phyloP scores from a whole-genome alignment of 1,284 basidiomycete genomes.

The Papiliotrema nemorosa region DNA sequence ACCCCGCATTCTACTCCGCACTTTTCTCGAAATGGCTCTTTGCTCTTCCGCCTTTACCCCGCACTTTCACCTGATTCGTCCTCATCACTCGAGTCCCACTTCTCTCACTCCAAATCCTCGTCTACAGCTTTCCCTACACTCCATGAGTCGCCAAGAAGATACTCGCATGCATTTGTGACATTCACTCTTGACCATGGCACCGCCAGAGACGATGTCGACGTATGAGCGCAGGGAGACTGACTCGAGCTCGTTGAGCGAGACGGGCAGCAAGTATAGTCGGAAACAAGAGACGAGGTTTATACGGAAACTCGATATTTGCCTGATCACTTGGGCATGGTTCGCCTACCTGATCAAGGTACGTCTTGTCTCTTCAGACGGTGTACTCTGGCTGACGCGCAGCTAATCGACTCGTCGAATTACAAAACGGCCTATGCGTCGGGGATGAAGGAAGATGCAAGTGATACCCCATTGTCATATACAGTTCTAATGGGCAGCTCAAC shows the following conservation, averaged over 20 bases:
- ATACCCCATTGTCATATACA: not conserved
- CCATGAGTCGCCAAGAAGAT: too few species aligned
- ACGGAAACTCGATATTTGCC: conserved; percentile 10
- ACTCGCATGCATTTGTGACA: too few species aligned
- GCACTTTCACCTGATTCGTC: not conserved
- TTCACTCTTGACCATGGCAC: not conserved
- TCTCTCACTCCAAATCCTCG: not conserved
- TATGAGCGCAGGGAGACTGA: too few species aligned
- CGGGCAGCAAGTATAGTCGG: too few species aligned
- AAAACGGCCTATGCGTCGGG: conserved; percentile 60
- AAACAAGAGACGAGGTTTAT: not conserved
- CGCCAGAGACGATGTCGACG: too few species aligned
- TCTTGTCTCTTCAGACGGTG: not conserved
- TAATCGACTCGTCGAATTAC: conserved; percentile 14
- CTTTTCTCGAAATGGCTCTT: not conserved
- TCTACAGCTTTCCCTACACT: not conserved
- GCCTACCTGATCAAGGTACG: conserved; percentile 17
- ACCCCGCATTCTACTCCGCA: too few species aligned
- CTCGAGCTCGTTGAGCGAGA: too few species aligned
- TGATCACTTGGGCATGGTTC: conserved; percentile 13
- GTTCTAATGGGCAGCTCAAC: not conserved
- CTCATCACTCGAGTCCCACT: not conserved
- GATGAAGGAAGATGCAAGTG: conserved; percentile 64
- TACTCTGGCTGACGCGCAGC: not conserved
- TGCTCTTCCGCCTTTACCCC: not conserved